Percentiles rank a stretch among this genome's conserved stretches.
Evolutionary conservation across 371 early-diverging fungal species (phyloP).

Genomic region (Phascolomyces articulosus): DNA sequence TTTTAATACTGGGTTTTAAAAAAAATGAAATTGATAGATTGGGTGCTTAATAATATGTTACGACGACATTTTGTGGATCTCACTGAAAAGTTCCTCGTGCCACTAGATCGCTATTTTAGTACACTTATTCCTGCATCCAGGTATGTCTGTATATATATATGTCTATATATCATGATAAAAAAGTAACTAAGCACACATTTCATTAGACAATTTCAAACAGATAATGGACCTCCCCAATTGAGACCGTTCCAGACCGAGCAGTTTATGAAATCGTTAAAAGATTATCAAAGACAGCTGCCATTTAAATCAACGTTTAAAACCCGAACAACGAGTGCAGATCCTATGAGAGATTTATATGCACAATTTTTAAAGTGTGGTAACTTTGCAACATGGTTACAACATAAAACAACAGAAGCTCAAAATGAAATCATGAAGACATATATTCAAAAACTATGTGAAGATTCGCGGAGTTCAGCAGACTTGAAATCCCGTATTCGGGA

Average conservation of each 20-base stretch:
- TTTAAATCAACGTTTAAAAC: conserved; percentile 57
- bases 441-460: conserved; percentile 55
- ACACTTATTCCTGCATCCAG: conserved; percentile 74
- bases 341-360: conserved; percentile 74
- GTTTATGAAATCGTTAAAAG: conserved; percentile 56
- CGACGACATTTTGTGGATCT: conserved; percentile 92
- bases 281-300: conserved; percentile 55
- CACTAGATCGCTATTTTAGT: conserved; percentile 92
- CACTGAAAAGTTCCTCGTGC: conserved; percentile 92
- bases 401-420: conserved; percentile 78
- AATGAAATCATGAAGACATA: conserved; percentile 68
- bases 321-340: conserved; percentile 45
- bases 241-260: conserved; percentile 57
- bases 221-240: conserved; percentile 37
- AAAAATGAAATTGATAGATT: conserved; percentile 35
- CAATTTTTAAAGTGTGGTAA: conserved; percentile 92
- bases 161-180: background rate
- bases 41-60: conserved; percentile 86
- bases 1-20: conserved; percentile 6
- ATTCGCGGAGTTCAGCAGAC: conserved; percentile 28
- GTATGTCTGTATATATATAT: conserved; percentile 32
- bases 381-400: conserved; percentile 94
- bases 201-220: conserved; percentile 14
- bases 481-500: conserved; percentile 22
- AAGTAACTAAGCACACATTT: background rate